Evolutionary conservation across 345 rosid genomes (phyloP), one percentile per base, ranked within the genome.

Genomic region (Triadica sebifera): DNA sequence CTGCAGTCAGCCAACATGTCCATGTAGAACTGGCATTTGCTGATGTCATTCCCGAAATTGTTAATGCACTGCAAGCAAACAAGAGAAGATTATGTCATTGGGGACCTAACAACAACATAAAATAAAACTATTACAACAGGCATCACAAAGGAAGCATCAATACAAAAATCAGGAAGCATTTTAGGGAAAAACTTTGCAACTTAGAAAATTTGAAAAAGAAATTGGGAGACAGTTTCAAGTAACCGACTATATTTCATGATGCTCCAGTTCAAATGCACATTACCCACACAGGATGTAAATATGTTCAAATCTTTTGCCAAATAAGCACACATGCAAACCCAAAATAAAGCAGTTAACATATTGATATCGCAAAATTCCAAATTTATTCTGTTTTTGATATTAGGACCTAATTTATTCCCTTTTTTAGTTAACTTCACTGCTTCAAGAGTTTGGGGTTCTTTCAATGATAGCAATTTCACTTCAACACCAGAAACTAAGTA

Each of bases 1-100:
- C 78, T 89, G 96, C 99, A 95, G 78, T 93, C 99, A 0, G 89
- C 17, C 86, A 95, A 58, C 98, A 95, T 91, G 79, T 95, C 98
- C 94, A 95, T 85, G 94, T 95, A 95, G 91, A 95, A 95, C 86
- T 93, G 98, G 69, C 99, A 95, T 83, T 86, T 91, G 92, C 92
- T 89, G 80, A 95, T 87, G 39, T 95, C 98, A 38, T 69, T 89
- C 57, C 96, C 98, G 43, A 80, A 89, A 89, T 79, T 89, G 88
- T 76, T 85, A 63, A 93, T 46, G 81, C 98, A 95, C 99, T 95
- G 81, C 86, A 83, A 49, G 29, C 82, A 43, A 29, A 29, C 34
- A 29, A 12, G 15, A 19, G 20, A 55, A 49, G 19, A 4, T 29
- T 29, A 29, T 11, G 67, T 76, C 51, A 72, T 12, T 45, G 43